Base-by-base conservation (phyloP, 2,329 filamentous ascomycete species). In the Talaromyces sp. region DNA sequence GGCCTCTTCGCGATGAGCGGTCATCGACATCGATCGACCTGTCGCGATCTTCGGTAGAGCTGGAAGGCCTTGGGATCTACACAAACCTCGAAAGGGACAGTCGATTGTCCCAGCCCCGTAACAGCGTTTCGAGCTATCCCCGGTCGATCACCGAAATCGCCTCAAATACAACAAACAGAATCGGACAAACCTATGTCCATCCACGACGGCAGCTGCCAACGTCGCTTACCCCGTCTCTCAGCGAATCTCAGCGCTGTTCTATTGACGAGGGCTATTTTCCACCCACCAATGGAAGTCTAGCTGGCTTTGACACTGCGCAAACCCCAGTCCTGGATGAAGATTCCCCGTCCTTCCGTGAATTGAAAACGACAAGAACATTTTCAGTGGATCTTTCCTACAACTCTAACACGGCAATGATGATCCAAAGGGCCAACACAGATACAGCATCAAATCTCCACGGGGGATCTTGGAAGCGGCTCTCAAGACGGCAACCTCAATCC, bases 41-140 rank as follows among this genome's bases (percentile, higher is more conserved):
- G 28, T 84, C 82, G 34, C 80, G 82, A 34, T 81, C 83, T 3
- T 79, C 80, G 5, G 78, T 80, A 14, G 84, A 87, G 65, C 83
- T 85, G 64, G 82, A 85, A 61, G 84, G 83, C 9, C 70, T 87
- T 57, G 83, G 83, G 18, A 85, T 86, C 53, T 78, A 80, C 65
- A 70, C 73, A 34, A 74, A 68, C 47, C 63, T 71, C 27, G 70
- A 74, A 33, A 68, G 67, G 9, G 72, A 74, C 52, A 65, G 66
- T 23, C 64, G 65, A 60, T 67, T 66, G 56, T 69, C 66, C 56
- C 82, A 84, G 34, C 78, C 78, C 62, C 70, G 71, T 47, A 66
- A 68, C n/a, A 67, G 68, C 57, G 73, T 76, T 51, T 73, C 76
- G 52, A 74, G 76, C 50, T 70, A 77, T 61, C 18, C 44, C n/a